Evolutionary conservation across 176 grass and related monocot species (phyloP).

Genomic region (Elymus sibiricus): DNA sequence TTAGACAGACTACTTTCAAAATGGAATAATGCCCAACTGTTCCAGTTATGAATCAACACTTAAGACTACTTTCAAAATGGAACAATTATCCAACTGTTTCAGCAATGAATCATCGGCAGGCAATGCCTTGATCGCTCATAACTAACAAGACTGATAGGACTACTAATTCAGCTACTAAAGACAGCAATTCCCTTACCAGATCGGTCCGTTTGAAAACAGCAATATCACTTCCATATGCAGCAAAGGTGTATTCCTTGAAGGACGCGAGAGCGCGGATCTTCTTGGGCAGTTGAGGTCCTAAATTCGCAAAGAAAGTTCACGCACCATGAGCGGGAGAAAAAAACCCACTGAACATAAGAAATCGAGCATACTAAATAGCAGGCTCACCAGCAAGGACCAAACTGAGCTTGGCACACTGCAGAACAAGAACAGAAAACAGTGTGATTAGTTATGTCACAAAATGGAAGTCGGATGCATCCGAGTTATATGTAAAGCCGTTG

Average conservation of each 20-base stretch:
- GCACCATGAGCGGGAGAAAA: background rate
- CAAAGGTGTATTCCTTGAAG: constrained; percentile 86
- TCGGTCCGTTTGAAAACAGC: constrained; percentile 82
- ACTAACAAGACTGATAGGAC: background rate
- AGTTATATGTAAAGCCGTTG: background rate
- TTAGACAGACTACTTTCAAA: background rate
- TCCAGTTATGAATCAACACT: background rate
- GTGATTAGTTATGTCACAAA: background rate
- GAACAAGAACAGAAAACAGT: constrained; percentile 4
- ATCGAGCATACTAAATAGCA: background rate
- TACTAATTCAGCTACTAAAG: background rate
- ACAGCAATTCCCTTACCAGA: constrained; percentile 40
- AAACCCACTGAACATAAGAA: background rate
- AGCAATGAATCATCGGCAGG: background rate
- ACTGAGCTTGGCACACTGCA: constrained; percentile 95
- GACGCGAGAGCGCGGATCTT: constrained; percentile 91
- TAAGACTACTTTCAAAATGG: background rate
- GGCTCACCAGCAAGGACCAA: constrained; percentile 81
- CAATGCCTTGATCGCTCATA: background rate
- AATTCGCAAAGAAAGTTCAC: background rate
- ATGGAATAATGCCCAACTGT: background rate
- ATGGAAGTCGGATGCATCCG: background rate
- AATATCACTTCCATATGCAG: constrained; percentile 78
- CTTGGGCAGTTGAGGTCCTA: constrained; percentile 94
- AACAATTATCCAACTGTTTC: background rate